These are phyloP conservation scores for Alternaria solani DNA, from an alignment of 2,329 filamentous ascomycete species.

Conservation along the genomic window DNA sequence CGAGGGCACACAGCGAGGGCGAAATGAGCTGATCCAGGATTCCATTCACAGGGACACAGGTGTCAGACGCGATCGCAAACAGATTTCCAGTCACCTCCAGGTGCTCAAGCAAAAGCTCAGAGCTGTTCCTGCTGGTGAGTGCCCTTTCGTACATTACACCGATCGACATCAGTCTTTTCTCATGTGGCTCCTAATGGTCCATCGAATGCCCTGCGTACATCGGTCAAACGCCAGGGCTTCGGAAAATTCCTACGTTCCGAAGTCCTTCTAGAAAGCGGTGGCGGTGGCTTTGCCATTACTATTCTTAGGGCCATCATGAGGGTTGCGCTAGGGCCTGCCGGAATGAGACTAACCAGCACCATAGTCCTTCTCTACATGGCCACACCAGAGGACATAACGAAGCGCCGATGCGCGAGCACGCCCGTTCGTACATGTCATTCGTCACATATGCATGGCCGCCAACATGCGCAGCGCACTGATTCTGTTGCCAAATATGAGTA, in stretches of 20 bases:
- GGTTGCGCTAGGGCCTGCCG: slow-evolving; percentile 21
- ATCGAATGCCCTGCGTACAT: background rate
- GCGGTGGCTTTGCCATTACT: slow-evolving; percentile 10
- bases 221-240: background rate
- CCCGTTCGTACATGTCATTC: slow-evolving; percentile 30
- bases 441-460: slow-evolving; percentile 33
- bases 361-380: slow-evolving; percentile 55
- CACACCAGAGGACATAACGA: slow-evolving; percentile 43
- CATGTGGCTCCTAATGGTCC: background rate
- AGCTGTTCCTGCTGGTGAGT: slow-evolving; percentile 62
- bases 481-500: slow-evolving; percentile 35
- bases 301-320: slow-evolving; percentile 11
- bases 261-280: slow-evolving; percentile 5
- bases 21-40: slow-evolving; percentile 69
- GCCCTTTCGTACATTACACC: background rate
- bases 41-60: slow-evolving; percentile 65
- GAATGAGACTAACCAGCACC: slow-evolving; percentile 31
- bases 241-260: background rate
- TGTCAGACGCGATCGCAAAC: slow-evolving; percentile 62
- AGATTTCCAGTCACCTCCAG: slow-evolving; percentile 71
- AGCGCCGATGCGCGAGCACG: slow-evolving; percentile 28
- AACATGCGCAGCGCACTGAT: slow-evolving; percentile 27
- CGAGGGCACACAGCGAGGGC: slow-evolving; percentile 63
- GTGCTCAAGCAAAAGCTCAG: slow-evolving; percentile 66
- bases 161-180: background rate